These are phyloP conservation scores for Melampsora americana DNA, from an alignment of 1,284 basidiomycete species.

Conservation along the genomic window DNA sequence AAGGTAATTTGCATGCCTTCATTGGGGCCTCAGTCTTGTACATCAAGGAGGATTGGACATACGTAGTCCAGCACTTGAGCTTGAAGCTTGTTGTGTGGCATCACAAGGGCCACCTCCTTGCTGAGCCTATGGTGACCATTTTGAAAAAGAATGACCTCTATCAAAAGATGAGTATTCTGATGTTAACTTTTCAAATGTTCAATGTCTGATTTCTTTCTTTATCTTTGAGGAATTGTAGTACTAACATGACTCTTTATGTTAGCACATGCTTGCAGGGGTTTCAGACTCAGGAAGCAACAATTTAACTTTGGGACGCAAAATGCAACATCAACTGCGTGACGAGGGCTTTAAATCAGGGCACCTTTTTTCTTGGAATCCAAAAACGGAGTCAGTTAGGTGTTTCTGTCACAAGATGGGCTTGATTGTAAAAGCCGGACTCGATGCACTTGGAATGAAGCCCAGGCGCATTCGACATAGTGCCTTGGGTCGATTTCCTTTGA, in stretches of 20 bases:
- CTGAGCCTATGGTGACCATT: too few species aligned
- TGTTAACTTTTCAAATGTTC: neutral
- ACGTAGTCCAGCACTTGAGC: too few species aligned
- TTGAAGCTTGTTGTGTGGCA: too few species aligned
- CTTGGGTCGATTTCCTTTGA: too few species aligned
- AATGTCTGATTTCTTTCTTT: too few species aligned
- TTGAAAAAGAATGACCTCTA: too few species aligned
- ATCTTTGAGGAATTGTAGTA: too few species aligned
- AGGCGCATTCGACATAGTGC: too few species aligned
- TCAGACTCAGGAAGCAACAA: constrained; percentile 13
- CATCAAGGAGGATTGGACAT: neutral
- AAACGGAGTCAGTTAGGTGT: neutral
- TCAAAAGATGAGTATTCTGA: too few species aligned
- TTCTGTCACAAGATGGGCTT: constrained; percentile 16
- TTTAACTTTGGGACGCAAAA: too few species aligned
- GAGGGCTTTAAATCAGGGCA: neutral
- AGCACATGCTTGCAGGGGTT: neutral
- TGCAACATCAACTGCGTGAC: constrained; percentile 6
- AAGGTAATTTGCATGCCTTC: constrained; percentile 21
- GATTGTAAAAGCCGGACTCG: constrained; percentile 7
- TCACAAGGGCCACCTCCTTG: too few species aligned
- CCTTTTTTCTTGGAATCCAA: neutral
- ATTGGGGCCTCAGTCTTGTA: constrained; percentile 18
- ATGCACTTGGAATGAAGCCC: too few species aligned
- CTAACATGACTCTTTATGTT: neutral